These are phyloP conservation scores for Trichosporon sp. DNA, from an alignment of 1,284 basidiomycete species.

Conservation along the genomic window DNA sequence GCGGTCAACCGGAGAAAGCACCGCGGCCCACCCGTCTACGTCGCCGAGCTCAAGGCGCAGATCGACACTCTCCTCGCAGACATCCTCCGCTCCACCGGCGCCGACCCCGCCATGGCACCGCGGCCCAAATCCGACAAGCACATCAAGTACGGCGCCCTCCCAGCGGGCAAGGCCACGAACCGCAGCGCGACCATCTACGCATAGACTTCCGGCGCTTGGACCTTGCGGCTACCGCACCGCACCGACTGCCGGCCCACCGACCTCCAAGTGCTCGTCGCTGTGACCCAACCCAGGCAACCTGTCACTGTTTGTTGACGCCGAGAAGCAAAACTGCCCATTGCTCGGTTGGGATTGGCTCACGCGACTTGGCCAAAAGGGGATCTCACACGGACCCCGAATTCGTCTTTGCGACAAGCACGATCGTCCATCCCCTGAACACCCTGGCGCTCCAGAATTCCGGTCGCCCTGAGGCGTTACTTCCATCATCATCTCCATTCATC, in stretches of 20 bases:
- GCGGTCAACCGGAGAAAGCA: not conserved
- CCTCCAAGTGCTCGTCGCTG: no score
- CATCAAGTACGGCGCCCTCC: not conserved
- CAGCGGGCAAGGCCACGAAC: not conserved
- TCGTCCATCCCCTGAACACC: not conserved
- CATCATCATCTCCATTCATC: not conserved
- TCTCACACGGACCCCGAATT: not conserved
- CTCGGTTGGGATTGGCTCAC: not conserved
- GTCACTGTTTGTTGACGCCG: not conserved
- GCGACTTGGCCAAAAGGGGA: not conserved
- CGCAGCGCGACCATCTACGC: conserved; percentile 2
- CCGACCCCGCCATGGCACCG: not conserved
- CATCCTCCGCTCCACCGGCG: not conserved
- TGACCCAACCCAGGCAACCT: no score
- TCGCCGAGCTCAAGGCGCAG: not conserved
- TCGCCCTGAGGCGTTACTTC: not conserved
- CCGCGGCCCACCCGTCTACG: not conserved
- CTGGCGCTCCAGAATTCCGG: not conserved
- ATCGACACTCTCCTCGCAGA: not conserved
- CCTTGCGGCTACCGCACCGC: no score
- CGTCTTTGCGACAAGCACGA: not conserved
- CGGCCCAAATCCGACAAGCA: not conserved
- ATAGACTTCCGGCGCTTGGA: not conserved
- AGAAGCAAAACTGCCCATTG: not conserved
- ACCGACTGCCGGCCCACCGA: no score